Base-by-base conservation (phyloP, 257 asterid genomes). In the Solanum piurae region DNA sequence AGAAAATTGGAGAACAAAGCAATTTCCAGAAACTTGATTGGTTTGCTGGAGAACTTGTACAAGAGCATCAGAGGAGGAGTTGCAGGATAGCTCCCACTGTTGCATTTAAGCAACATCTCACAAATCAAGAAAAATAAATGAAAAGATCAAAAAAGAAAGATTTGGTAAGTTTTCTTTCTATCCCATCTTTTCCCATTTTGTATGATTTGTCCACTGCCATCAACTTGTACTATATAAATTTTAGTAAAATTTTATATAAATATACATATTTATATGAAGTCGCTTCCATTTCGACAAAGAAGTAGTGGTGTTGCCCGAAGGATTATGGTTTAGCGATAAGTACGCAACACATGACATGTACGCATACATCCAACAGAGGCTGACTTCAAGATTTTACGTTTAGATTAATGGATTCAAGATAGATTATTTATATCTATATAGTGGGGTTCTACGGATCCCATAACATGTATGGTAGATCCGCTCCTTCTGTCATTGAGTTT, bases 51-150 rank as follows among this genome's bases (percentile, higher is more conserved):
- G 96, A 95, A 87, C 95, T 98, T 21, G 95, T 96, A 88, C 91
- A 91, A 33, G 99, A 98, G 92, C 99, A 98, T 88, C 98, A 94
- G 93, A 89, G 95, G 92, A 93, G 98, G 94, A 92, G 95, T 91
- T 90, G 92, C 87, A 87, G 98, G 73, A 94, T 94, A 75, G 98
- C 96, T 88, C 98, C 98, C 83, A 95, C 98, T 66, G 98, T 95
- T 86, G 95, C 93, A 38, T 91, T 95, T 91, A 95, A 95, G 92
- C 95, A 95, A 92, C 89, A 89, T 16, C 89, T 46, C 87, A 92
- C 85, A 5, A 84, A 40, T 25, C 34, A 72, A 84, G 60, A 23
- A 18, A 58, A 80, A 62, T 23, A 84, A 84, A 86, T 29, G 23
- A 21, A 71, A 36, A 9, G 58, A 37, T 23, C 12, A 23, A 25